Evolutionary conservation across 345 rosid species (phyloP).

Genomic region (Eucalyptus curtisii): DNA sequence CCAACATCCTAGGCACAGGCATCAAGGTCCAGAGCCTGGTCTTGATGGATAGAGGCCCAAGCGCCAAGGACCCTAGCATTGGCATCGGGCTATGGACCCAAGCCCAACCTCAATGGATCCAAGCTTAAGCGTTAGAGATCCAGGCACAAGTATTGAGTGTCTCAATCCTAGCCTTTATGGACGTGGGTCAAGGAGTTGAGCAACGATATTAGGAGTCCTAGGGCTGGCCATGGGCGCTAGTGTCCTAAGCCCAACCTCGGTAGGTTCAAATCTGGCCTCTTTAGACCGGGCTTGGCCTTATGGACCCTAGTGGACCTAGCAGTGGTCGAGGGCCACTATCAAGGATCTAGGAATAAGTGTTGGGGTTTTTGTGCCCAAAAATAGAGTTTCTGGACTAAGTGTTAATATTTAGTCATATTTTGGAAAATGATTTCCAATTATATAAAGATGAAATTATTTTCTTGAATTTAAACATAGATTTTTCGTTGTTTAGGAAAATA

Average conservation of each 20-base stretch:
- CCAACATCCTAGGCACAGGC: background rate
- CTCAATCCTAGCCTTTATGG: accelerated
- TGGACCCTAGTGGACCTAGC: background rate
- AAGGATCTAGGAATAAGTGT: background rate
- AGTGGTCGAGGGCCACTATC: too few species aligned
- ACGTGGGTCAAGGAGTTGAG: accelerated
- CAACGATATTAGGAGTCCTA: background rate
- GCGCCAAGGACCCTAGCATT: background rate
- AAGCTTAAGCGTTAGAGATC: background rate
- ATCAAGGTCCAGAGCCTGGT: background rate
- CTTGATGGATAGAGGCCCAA: background rate
- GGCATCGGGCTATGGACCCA: background rate
- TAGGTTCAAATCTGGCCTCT: accelerated
- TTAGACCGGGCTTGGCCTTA: background rate
- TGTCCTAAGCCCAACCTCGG: background rate
- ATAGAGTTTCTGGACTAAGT: background rate
- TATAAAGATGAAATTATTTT: too few species aligned
- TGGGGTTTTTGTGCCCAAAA: background rate
- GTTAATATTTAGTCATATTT: too few species aligned
- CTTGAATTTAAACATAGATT: too few species aligned
- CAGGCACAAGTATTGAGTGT: background rate
- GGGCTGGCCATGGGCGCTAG: background rate
- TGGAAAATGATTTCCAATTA: too few species aligned
- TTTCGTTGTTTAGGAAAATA: background rate
- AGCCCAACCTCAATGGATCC: background rate